Evolutionary conservation across 148 eudicot species (phyloP), one percentile per base, ranked within the genome.

Genomic region (Persicaria tinctoria): DNA sequence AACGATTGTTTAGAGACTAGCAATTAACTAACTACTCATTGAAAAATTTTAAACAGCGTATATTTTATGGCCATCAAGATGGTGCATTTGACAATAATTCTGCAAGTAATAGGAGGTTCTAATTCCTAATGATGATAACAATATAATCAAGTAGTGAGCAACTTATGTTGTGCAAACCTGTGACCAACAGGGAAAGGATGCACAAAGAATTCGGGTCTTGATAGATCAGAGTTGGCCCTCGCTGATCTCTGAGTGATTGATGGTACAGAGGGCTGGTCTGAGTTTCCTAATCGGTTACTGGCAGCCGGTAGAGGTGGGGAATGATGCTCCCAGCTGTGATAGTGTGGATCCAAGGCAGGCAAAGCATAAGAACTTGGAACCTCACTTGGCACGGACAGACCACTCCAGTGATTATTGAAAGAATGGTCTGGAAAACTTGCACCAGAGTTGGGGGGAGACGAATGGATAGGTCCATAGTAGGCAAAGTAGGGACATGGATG

Each of bases 401-500:
- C 88, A 74, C 84, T 89, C 98, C 98, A 91, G 73, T 86, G 93
- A 79, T 76, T 89, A 75, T 74, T 87, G 62, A 81, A 94, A 64
- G 47, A 80, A 74, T 87, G 85, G 76, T 91, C 90, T 8, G 91
- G 78, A 70, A 83, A 81, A 77, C 75, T 88, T 13, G 93, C 82
- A 76, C 81, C 83, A 48, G 96, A 87, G 16, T 90, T 85, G 4
- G 90, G 85, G 5, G 70, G 70, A 64, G 89, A 95, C 80, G 85
- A 94, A 74, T 86, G 55, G 50, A 92, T 51, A 56, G 95, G 94
- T 75, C 93, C 95, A 74, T 89, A 78, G 76, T 89, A 93, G 17
- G 97, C 89, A 76, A 91, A 75, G 76, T 91, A 93, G 2, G 98
- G 98, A 63, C 98, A 93, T 71, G 88, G 92, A 79, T 91, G 97